phyloP scores from a whole-genome alignment of 2,329 filamentous ascomycete genomes.

The Sporothrix pseudoabietina region DNA sequence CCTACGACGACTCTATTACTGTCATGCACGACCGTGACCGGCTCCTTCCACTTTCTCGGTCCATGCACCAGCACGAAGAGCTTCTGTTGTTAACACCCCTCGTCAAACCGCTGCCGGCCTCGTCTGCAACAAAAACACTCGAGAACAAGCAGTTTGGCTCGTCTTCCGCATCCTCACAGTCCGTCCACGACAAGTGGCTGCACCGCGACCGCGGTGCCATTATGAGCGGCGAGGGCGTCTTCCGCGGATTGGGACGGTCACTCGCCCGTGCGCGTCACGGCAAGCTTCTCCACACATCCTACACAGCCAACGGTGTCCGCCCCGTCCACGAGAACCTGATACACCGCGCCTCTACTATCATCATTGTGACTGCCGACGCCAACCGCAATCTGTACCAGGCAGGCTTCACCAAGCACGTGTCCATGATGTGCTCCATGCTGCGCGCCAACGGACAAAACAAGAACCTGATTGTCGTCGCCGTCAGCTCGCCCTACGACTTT shows the following conservation, averaged over 20 bases:
- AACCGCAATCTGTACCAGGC: slow-evolving; percentile 93
- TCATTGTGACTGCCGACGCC: slow-evolving; percentile 90
- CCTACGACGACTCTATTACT: slow-evolving; percentile 91
- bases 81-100: slow-evolving; percentile 85
- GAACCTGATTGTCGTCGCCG: slow-evolving; percentile 84
- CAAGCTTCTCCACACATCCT: slow-evolving; percentile 88
- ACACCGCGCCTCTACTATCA: slow-evolving; percentile 81
- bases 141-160: slow-evolving; percentile 43
- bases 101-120: slow-evolving; percentile 89
- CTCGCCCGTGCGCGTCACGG: slow-evolving; percentile 84
- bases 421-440: slow-evolving; percentile 90
- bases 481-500: slow-evolving; percentile 96
- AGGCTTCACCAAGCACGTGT: slow-evolving; percentile 92
- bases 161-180: slow-evolving; percentile 34
- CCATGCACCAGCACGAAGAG: slow-evolving; percentile 82
- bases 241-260: slow-evolving; percentile 82
- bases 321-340: slow-evolving; percentile 94
- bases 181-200: slow-evolving; percentile 57
- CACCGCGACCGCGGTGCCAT: slow-evolving; percentile 65
- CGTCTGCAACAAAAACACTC: slow-evolving; percentile 74
- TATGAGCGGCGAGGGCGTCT: slow-evolving; percentile 92
- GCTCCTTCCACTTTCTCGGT: slow-evolving; percentile 77
- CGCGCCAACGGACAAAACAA: slow-evolving; percentile 79
- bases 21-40: slow-evolving; percentile 88
- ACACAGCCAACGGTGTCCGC: slow-evolving; percentile 88